Percentiles rank a stretch among this genome's conserved stretches.
phyloP scores from a whole-genome alignment of 129 eudicot genomes.

The Centella asiatica region DNA sequence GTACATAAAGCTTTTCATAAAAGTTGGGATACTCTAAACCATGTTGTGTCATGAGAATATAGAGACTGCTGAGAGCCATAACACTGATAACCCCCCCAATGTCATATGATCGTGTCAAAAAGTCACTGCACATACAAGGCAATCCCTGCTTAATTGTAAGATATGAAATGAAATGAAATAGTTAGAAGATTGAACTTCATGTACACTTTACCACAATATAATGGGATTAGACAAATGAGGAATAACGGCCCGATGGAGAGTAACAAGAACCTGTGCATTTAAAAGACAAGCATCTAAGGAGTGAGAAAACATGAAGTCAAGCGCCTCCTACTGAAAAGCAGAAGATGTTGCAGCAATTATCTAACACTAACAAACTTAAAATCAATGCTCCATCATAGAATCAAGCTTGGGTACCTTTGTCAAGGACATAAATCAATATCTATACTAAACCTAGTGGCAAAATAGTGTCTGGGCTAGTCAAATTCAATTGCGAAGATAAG shows the following conservation, averaged over 20 bases:
- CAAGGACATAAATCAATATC: too few relatives aligned
- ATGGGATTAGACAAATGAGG: slow-evolving; percentile 77
- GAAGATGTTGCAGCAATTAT: background rate
- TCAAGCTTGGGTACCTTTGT: too few relatives aligned
- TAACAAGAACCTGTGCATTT: slow-evolving; percentile 69
- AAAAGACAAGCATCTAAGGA: slow-evolving; percentile 17
- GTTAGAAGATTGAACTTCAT: background rate
- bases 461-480: too few relatives aligned
- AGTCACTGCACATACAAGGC: slow-evolving; percentile 61
- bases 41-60: slow-evolving; percentile 77
- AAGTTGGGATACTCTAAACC: slow-evolving; percentile 90
- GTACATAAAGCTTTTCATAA: slow-evolving; percentile 73
- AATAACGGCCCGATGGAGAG: slow-evolving; percentile 69
- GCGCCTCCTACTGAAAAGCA: background rate
- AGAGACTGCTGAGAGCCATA: slow-evolving; percentile 91
- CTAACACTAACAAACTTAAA: background rate
- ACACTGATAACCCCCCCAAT: slow-evolving; percentile 96
- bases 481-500: too few relatives aligned
- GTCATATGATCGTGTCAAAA: slow-evolving; percentile 88
- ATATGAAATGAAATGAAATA: background rate
- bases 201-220: slow-evolving; percentile 49
- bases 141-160: slow-evolving; percentile 3
- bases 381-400: background rate
- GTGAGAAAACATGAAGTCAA: background rate
- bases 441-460: too few relatives aligned